phyloP scores from a whole-genome alignment of 1,284 basidiomycete species.

The Malassezia sympodialis region DNA sequence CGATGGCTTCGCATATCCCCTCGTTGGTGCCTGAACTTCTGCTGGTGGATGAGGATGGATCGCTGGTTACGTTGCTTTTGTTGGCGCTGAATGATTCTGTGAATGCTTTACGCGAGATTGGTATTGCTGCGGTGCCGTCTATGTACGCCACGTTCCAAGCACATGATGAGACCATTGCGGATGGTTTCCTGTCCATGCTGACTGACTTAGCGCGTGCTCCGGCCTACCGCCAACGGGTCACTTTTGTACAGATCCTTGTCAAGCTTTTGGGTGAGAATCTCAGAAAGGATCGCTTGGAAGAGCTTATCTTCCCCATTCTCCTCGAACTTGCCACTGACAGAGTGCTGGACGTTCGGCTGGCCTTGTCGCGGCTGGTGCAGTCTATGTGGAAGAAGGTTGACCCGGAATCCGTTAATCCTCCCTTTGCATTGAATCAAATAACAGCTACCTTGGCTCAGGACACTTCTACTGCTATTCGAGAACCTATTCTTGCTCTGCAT shows the following conservation, averaged over 20 bases:
- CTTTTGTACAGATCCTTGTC: slow-evolving; percentile 30
- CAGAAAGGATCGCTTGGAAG: slow-evolving; percentile 51
- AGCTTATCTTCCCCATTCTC: slow-evolving; percentile 58
- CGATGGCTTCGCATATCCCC: slow-evolving; percentile 57
- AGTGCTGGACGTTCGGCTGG: slow-evolving; percentile 80
- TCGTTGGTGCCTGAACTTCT: slow-evolving; percentile 51
- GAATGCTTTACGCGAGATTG: slow-evolving; percentile 71
- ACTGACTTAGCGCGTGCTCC: slow-evolving; percentile 31
- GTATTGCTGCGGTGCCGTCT: slow-evolving; percentile 50
- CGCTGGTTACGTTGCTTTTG: slow-evolving; percentile 53
- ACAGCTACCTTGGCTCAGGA: background rate
- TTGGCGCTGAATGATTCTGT: slow-evolving; percentile 67
- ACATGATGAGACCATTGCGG: slow-evolving; percentile 30
- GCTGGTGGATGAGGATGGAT: slow-evolving; percentile 45
- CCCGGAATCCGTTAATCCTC: background rate
- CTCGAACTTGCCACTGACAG: slow-evolving; percentile 58
- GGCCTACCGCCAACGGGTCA: slow-evolving; percentile 40
- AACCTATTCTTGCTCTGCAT: background rate
- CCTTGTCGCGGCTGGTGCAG: slow-evolving; percentile 62
- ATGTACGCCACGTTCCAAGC: slow-evolving; percentile 33
- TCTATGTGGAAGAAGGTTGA: slow-evolving; percentile 49
- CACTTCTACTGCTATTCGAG: background rate
- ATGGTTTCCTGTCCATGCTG: slow-evolving; percentile 44
- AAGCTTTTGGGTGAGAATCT: slow-evolving; percentile 28
- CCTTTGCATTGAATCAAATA: background rate